Base-by-base conservation (phyloP, 768 basidiomycete genomes). In the Phaeotremella fagi region DNA sequence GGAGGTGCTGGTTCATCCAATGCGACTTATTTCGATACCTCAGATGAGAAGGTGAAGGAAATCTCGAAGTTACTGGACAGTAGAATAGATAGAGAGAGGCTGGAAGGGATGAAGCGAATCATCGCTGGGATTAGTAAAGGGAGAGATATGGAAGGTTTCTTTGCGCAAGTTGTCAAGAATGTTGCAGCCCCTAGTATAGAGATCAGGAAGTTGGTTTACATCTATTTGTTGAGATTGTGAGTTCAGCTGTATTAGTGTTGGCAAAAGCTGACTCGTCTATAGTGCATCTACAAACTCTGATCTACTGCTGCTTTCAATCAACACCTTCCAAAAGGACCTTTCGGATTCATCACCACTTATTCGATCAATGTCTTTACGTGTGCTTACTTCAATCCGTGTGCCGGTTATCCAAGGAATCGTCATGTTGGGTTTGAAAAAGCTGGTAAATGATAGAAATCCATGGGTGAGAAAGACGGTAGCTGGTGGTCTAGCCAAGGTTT, bases 291-390 rank as follows among this genome's bases (percentile, higher is more conserved):
- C 85, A 28, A 91, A 95, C 65, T 92, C 95, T 14, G 95, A 98
- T 74, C 84, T 98, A 44, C 88, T 94, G 1, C 77, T 99, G 45
- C 80, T 99, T 26, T 92, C 91, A 2, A 94, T 99, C 78, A 99
- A 99, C 76, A 94, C 94, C 1, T 97, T 98, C 71, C 95, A 99
- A 74, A 90, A 89, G 75, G 95, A 99, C 76, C 79, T 99, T 26
- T 83, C 85, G 3, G 95, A 98, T 66, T 78, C 84, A 27, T 95
- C 86, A 57, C 94, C 92, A 0, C 82, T 95, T 64, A 97, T 98
- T 54, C 85, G 95, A 20, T 90, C 91, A 12, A 94, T 97, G 88
- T 91, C 94, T 2, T 77, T 99, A 53, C 81, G 91, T 23, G 92
- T 98, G 1, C 80, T 99, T 37, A 88, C 88, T 51, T 88, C 90